Percentiles rank a stretch among this genome's conserved stretches.
Conservation (phyloP, 163 green algal species). For the Scenedesmus sp. region DNA sequence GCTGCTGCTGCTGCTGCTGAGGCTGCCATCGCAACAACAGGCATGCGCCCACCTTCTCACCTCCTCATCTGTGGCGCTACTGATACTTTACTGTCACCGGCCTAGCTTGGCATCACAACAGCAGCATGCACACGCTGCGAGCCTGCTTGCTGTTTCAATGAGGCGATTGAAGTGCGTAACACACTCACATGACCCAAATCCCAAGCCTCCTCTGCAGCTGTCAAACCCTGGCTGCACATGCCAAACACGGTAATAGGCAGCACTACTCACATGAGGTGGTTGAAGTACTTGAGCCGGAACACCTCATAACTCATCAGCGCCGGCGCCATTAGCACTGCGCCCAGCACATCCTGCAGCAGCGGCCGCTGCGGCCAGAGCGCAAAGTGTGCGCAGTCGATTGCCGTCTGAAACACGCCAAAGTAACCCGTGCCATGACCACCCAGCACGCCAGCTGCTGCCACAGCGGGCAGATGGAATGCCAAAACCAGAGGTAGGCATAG, state of each 20-base stretch:
- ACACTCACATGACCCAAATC: no score
- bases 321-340: slow-evolving; percentile 46
- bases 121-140: no score
- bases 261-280: slow-evolving; percentile 50
- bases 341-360: slow-evolving; percentile 38
- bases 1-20: no score
- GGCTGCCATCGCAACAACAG: no score
- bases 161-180: no score
- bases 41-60: no score
- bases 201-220: no score
- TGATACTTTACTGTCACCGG: no score
- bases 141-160: no score
- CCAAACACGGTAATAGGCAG: no score
- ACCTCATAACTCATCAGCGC: slow-evolving; percentile 51
- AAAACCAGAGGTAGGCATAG: slow-evolving; percentile 67
- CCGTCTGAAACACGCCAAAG: slow-evolving; percentile 67
- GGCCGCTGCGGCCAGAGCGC: slow-evolving; percentile 47
- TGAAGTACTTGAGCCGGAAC: slow-evolving; percentile 54
- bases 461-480: slow-evolving; percentile 62
- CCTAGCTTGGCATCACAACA: no score
- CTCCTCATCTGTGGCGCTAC: no score
- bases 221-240: neutral
- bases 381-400: slow-evolving; percentile 52
- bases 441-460: slow-evolving; percentile 66
- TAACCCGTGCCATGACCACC: slow-evolving; percentile 70